Percentiles rank a stretch among this genome's conserved stretches.
phyloP scores from a whole-genome alignment of 2,329 filamentous ascomycete genomes.

The Aspergillus aculeatus region DNA sequence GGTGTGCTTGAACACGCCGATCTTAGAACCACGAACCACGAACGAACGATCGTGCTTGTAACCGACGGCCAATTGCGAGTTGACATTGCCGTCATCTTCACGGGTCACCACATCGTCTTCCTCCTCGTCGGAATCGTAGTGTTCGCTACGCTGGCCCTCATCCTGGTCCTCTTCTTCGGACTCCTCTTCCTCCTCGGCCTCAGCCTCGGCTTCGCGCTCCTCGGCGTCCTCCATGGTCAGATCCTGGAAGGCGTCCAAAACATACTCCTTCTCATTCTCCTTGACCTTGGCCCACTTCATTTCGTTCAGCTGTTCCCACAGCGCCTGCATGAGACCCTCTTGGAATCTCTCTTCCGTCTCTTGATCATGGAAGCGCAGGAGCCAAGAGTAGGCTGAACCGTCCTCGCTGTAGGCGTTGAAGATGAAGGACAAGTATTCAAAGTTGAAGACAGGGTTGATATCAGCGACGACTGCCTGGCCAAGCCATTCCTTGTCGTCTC shows the following conservation, averaged over 20 bases:
- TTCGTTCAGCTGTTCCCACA: slow-evolving; percentile 96
- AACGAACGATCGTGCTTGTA: slow-evolving; percentile 98
- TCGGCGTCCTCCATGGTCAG: slow-evolving; percentile 74
- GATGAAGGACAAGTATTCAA: slow-evolving; percentile 97
- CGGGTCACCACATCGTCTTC: slow-evolving; percentile 69
- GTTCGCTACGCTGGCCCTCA: slow-evolving; percentile 67
- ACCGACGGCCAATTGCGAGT: slow-evolving; percentile 90
- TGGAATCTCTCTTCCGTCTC: slow-evolving; percentile 81
- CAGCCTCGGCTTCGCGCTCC: slow-evolving; percentile 54
- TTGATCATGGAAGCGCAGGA: slow-evolving; percentile 86
- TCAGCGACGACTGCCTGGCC: slow-evolving; percentile 83
- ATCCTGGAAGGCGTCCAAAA: slow-evolving; percentile 92
- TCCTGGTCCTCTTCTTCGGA: slow-evolving; percentile 62
- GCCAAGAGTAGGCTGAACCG: slow-evolving; percentile 90
- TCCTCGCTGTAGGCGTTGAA: slow-evolving; percentile 94
- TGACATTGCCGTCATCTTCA: slow-evolving; percentile 77
- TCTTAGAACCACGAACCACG: slow-evolving; percentile 94
- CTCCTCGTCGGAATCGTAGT: slow-evolving; percentile 74
- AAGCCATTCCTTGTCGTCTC: slow-evolving; percentile 76
- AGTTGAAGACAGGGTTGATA: slow-evolving; percentile 98
- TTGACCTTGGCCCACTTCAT: slow-evolving; percentile 92
- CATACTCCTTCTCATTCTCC: slow-evolving; percentile 88
- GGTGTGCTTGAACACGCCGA: slow-evolving; percentile 97
- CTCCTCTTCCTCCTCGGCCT: slow-evolving; percentile 53
- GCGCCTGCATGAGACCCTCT: slow-evolving; percentile 86